Conservation (phyloP, 129 eudicot genomes). For the Kitagawia praeruptora region DNA sequence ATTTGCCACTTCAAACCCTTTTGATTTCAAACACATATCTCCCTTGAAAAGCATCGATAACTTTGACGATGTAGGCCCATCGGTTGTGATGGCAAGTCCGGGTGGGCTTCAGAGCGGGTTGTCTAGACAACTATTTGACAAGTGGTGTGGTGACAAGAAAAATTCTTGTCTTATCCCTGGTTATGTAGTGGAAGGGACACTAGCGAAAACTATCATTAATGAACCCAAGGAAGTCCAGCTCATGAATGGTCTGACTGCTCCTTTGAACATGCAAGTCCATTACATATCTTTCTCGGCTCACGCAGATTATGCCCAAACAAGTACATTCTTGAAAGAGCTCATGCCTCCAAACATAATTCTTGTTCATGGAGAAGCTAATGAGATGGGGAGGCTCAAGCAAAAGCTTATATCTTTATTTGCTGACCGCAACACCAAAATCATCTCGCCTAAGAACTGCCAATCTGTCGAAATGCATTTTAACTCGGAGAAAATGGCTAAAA, state of each 20-base stretch:
- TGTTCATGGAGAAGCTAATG: conserved; percentile 93
- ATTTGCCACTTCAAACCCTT: conserved; percentile 74
- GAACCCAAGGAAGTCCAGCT: conserved; percentile 95
- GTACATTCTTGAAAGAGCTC: conserved; percentile 83
- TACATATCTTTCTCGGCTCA: conserved; percentile 97
- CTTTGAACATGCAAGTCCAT: conserved; percentile 87
- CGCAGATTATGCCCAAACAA: conserved; percentile 87
- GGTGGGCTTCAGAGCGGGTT: conserved; percentile 92
- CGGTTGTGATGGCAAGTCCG: conserved; percentile 96
- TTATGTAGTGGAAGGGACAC: conserved; percentile 78
- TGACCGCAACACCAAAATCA: conserved; percentile 73
- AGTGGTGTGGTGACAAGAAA: conserved; percentile 87
- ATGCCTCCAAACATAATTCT: conserved; percentile 93
- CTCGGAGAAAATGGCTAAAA: conserved; percentile 88
- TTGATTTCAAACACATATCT: conserved; percentile 82
- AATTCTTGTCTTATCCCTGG: conserved; percentile 92
- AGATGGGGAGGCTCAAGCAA: conserved; percentile 93
- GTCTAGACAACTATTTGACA: conserved; percentile 86
- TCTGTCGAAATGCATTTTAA: conserved; percentile 85
- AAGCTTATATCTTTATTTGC: conserved; percentile 60
- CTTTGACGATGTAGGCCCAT: conserved; percentile 76
- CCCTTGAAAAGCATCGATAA: conserved; percentile 77
- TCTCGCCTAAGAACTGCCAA: conserved; percentile 91
- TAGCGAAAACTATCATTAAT: conserved; percentile 74
- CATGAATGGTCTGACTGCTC: conserved; percentile 75